Base-by-base conservation (phyloP, 306 rosid species). In the Sphenostylis stenocarpa region DNA sequence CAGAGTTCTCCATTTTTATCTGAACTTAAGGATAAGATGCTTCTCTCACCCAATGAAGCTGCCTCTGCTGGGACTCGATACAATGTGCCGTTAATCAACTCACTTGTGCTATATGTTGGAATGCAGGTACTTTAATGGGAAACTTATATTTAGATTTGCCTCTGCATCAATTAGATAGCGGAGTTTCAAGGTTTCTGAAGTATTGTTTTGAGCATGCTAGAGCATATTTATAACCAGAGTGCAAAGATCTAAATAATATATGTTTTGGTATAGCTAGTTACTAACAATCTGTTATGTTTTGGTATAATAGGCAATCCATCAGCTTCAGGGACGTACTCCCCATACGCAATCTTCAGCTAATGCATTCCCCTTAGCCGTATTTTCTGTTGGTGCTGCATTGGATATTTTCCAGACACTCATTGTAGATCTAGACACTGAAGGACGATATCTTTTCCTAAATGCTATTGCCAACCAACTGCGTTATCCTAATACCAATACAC, bases 391-490 rank as follows among this genome's bases (percentile, higher is more conserved):
- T 51, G 97, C 97, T 83, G 98, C 99, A 8, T 87, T 92, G 87
- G 99, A 96, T 70, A 88, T 96, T 74, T 96, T 92, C 76, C 91
- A 89, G 87, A 71, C 88, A 38, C 86, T 95, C 47, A 88, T 90
- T 48, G 80, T 63, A 73, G 97, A 92, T 49, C 81, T 95, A 80
- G 99, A 95, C 77, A 92, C 97, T 0, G 99, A 95, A 86, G 99
- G 99, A 61, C 98, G 99, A 15, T 92, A 96, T 85, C 98, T 96
- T 65, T 96, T 96, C 86, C 88, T 96, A 10, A 96, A 96, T 81
- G 99, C 99, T 0, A 88, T 93, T 39, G 99, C 99, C 15, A 96
- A 96, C 87, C 99, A 96, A 85, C 90, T 96, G 21, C 98, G 99
- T 7, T 96, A 92, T 83, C 99, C 99, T 7, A 96, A 96, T 69